Percentiles rank a stretch among this genome's conserved stretches.
These are phyloP conservation scores for Wickerhamiella australiensis DNA, from an alignment of 805 yeast species.

Conservation along the genomic window DNA sequence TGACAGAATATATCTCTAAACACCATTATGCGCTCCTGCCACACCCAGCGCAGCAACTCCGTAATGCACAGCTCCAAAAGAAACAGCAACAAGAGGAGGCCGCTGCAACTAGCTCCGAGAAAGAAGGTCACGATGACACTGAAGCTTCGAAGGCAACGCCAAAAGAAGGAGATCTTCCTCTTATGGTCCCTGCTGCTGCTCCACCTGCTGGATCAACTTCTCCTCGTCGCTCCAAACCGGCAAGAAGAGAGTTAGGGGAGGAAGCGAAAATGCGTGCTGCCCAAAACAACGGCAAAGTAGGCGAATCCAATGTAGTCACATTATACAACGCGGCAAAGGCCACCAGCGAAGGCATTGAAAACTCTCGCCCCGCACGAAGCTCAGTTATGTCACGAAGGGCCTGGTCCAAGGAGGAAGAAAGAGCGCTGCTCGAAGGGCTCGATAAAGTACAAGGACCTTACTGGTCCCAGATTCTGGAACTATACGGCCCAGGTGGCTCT, in stretches of 20 bases:
- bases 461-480: slow-evolving; percentile 82
- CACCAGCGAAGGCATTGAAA: slow-evolving; percentile 21
- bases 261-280: slow-evolving; percentile 12
- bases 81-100: slow-evolving; percentile 4
- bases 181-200: not conserved
- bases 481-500: slow-evolving; percentile 91
- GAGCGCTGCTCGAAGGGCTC: slow-evolving; percentile 67
- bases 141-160: not conserved
- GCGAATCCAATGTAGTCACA: slow-evolving; percentile 20
- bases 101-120: not conserved
- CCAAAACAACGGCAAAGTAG: slow-evolving; percentile 12
- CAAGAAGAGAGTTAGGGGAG: slow-evolving; percentile 14
- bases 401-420: slow-evolving; percentile 86
- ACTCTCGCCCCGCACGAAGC: slow-evolving; percentile 16
- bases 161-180: not conserved
- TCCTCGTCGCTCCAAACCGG: not conserved
- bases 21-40: slow-evolving; percentile 27
- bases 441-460: slow-evolving; percentile 71
- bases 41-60: slow-evolving; percentile 8
- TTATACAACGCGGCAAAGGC: slow-evolving; percentile 24
- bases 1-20: slow-evolving; percentile 65
- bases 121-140: not conserved
- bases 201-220: not conserved
- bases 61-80: slow-evolving; percentile 9
- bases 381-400: slow-evolving; percentile 39